These are phyloP conservation scores for Rhizoctonia solani DNA, from an alignment of 1,284 basidiomycete species.

Conservation along the genomic window DNA sequence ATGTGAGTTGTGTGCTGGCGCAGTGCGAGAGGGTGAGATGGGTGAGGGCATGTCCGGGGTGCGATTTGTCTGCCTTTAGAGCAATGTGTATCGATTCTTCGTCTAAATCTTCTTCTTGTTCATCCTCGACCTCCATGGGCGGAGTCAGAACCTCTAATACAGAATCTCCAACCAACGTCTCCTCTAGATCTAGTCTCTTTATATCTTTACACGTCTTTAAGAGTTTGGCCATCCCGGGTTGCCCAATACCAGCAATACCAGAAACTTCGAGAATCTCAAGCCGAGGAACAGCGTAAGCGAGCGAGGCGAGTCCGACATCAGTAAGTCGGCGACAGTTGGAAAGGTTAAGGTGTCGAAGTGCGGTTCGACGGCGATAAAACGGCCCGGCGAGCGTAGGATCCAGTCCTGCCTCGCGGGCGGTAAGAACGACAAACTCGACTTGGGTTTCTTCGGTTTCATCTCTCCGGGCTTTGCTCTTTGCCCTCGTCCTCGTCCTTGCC, in stretches of 20 bases:
- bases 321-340: constrained; percentile 77
- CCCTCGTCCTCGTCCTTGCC: too few species aligned
- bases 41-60: constrained; percentile 67
- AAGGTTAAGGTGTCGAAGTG: constrained; percentile 75
- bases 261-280: constrained; percentile 85
- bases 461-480: too few species aligned
- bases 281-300: constrained; percentile 71
- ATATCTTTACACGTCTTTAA: constrained; percentile 72
- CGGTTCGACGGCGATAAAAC: constrained; percentile 64
- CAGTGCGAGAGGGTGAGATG: constrained; percentile 77
- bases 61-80: constrained; percentile 25
- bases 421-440: constrained; percentile 51
- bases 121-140: neutral
- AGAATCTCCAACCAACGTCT: constrained; percentile 71
- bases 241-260: constrained; percentile 69
- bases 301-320: constrained; percentile 69
- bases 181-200: constrained; percentile 81
- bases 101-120: neutral
- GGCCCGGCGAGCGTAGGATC: constrained; percentile 56
- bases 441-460: neutral
- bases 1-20: constrained; percentile 54
- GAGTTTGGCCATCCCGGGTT: constrained; percentile 73
- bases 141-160: constrained; percentile 72
- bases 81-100: constrained; percentile 18
- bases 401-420: constrained; percentile 66